Base-by-base conservation (phyloP, 257 asterid species). In the Gardenia jasminoides region DNA sequence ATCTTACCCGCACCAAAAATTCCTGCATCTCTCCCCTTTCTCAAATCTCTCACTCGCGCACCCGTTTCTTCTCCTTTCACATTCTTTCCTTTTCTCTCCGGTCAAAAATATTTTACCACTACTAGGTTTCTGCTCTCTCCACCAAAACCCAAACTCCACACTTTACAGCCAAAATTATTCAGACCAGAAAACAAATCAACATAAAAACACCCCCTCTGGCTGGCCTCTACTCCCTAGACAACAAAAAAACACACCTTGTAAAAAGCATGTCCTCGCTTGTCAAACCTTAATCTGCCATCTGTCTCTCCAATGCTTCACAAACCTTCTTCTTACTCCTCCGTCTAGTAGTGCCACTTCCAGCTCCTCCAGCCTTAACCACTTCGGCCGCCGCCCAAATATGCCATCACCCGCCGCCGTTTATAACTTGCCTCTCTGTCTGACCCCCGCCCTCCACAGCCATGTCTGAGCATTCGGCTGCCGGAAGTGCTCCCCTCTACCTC, bases 201-300 rank as follows among this genome's bases (percentile, higher is more conserved):
- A 31, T 17, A 17, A 54, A 19, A 20, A 56, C 62, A 19, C 62
- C 19, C 62, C 6, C 9, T 36, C 41, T 36, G n/a, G n/a, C n/a
- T n/a, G n/a, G n/a, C n/a, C 41, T 36, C 41, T 36, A 1, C 41
- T 2, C 41, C 41, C 41, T 36, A 2, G 4, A 36, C 10, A 20
- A 9, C 20, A 1, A 19, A 56, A 54, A 73, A 46, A 19, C 76
- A 76, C 70, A 16, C 64, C 41, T 36, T 36, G 41, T 36, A 36
- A 36, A 36, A 70, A 81, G 46, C 76, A 82, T 78, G 88, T 68
- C 82, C 81, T 85, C 76, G 54, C 82, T 54, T 54, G 62, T 62
- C 85, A 54, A 81, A 59, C 83, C 87, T 43, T 81, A 77, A 75
- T 10, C 83, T 36, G 87, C 87, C 86, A 85, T 83, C 85, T 64